Evolutionary conservation across 176 grass and related monocot genomes (phyloP), one percentile per base, ranked within the genome.

Genomic region (Oryza rufipogon): DNA sequence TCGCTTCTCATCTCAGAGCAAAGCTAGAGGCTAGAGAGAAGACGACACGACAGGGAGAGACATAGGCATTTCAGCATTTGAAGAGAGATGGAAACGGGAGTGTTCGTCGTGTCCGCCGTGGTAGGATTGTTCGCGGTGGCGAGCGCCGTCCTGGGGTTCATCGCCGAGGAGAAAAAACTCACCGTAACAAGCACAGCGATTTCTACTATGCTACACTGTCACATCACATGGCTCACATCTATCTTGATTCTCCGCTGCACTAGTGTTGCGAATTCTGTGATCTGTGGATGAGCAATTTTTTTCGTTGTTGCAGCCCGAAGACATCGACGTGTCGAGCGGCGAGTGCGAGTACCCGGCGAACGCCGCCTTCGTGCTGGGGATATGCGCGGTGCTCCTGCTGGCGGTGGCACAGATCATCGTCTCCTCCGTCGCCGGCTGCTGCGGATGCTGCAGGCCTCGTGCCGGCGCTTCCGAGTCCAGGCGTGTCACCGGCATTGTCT

Each of bases 71-170:
- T 38, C 36, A 38, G 36, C 19, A 2, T 1, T 46, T 51, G 19
- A 36, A 4, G 2, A 38, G 74, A 20, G 33, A 84, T 88, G 81
- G 70, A 84, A 60, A 36, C 11, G 41, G 4, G 6, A 2, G 26
- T 7, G 19, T 15, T 67, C 13, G 1, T 80, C 4, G 0, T 74
- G 8, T 13, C 36, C 9, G 19, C 19, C 6, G 36, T 84, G 58
- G 81, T 79, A 10, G 76, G 34, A n/a, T 34, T 84, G 13, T 19
- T 84, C 0, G 81, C 75, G 38, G 10, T 84, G 46, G 30, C 9
- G 4, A 84, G 87, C 38, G 75, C 76, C 47, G 76, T 84, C 32
- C 75, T 88, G 16, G 86, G 75, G 5, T 84, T 88, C 86, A 66
- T 78, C 2, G 86, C 86, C 33, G 87, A 73, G 75, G 4, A 1